A percentile compares a stretch with the other conserved stretches of the same genome.
Conservation (phyloP, 2,329 filamentous ascomycete genomes). For the Pestalotiopsis sp. region DNA sequence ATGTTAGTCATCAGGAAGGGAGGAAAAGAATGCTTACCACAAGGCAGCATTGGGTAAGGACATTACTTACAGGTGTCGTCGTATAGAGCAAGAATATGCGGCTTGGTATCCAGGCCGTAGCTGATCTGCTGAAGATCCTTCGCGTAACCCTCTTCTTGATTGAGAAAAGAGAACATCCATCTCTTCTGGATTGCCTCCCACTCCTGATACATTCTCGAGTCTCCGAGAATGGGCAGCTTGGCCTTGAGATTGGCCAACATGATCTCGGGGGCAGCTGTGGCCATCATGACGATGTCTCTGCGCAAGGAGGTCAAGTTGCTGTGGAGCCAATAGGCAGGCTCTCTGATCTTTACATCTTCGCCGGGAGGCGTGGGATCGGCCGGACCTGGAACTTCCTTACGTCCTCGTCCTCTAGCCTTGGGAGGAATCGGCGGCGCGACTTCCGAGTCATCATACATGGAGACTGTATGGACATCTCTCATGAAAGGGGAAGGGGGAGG, state of each 20-base stretch:
- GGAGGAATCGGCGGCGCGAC: not conserved
- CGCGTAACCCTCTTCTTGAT: slow-evolving; percentile 43
- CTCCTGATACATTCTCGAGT: slow-evolving; percentile 51
- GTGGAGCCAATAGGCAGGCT: slow-evolving; percentile 26
- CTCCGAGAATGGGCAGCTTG: slow-evolving; percentile 45
- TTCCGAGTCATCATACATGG: not conserved
- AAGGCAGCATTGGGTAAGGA: too few species aligned
- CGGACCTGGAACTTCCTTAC: not conserved
- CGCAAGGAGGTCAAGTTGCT: slow-evolving; percentile 45
- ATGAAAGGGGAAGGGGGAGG: not conserved
- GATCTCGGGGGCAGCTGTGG: slow-evolving; percentile 50
- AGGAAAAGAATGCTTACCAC: too few species aligned
- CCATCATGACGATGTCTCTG: slow-evolving; percentile 58
- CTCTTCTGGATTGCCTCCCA: slow-evolving; percentile 58
- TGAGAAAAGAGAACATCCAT: slow-evolving; percentile 64
- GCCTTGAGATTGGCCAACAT: slow-evolving; percentile 59
- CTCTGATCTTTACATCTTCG: slow-evolving; percentile 7
- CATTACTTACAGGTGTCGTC: slow-evolving; percentile 48
- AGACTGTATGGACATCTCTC: not conserved
- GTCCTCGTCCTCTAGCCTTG: not conserved
- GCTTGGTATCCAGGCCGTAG: slow-evolving; percentile 16
- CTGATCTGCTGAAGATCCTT: slow-evolving; percentile 18
- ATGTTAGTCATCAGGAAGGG: slow-evolving; percentile 13
- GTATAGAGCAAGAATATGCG: slow-evolving; percentile 51
- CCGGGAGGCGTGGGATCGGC: not conserved